phyloP scores from a whole-genome alignment of 1,284 basidiomycete genomes.

The Moesziomyces sp. region DNA sequence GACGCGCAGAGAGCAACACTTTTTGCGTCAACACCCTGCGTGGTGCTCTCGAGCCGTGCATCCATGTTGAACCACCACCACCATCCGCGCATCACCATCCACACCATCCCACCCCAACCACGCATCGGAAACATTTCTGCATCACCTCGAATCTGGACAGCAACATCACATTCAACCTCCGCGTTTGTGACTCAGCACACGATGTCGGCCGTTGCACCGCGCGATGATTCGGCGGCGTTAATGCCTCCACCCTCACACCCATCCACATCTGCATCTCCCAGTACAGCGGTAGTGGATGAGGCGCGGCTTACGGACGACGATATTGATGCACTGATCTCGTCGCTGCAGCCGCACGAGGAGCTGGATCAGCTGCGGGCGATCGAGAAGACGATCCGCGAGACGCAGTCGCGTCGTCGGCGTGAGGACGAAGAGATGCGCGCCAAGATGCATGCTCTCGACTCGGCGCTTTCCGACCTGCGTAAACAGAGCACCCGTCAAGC shows the following conservation, averaged over 20 bases:
- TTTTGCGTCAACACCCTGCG: constrained; percentile 22
- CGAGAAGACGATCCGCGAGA: constrained; percentile 47
- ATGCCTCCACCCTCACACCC: constrained; percentile 14
- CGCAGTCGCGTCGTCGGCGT: constrained; percentile 16
- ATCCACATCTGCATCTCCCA: neutral
- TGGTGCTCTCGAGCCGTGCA: neutral
- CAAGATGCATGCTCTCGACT: constrained; percentile 45
- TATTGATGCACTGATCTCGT: constrained; percentile 40
- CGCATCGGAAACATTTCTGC: neutral
- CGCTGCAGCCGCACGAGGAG: constrained; percentile 37
- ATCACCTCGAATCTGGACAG: no score
- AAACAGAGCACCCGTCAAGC: constrained; percentile 47
- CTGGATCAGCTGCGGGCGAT: constrained; percentile 39
- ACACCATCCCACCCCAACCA: neutral
- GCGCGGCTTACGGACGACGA: constrained; percentile 39
- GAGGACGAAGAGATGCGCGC: constrained; percentile 31
- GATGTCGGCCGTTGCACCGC: constrained; percentile 9
- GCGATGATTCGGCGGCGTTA: constrained; percentile 10
- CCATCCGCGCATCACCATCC: constrained; percentile 2
- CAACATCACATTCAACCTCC: no score
- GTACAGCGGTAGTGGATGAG: constrained; percentile 14
- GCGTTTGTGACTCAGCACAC: neutral
- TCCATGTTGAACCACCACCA: neutral
- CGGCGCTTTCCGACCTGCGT: constrained; percentile 38
- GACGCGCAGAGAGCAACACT: constrained; percentile 32